Conservation (phyloP, 2,329 filamentous ascomycete species). For the Fusarium paranaense region DNA sequence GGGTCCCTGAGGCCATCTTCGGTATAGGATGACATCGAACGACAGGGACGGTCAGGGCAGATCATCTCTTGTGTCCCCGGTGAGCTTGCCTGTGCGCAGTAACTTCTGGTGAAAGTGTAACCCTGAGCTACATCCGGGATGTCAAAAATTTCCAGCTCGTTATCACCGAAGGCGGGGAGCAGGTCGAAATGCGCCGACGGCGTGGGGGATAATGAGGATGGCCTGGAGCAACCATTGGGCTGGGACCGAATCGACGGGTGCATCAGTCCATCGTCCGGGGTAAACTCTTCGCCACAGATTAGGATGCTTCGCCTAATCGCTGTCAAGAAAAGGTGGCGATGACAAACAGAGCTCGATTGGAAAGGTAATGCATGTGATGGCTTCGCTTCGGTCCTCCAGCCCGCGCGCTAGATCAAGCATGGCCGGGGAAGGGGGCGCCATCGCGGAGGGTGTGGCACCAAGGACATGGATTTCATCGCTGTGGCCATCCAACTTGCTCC, state of each 20-base stretch:
- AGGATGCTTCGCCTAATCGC: slow-evolving; percentile 3
- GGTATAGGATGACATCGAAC: slow-evolving; percentile 20
- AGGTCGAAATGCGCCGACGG: slow-evolving; percentile 17
- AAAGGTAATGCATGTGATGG: not conserved
- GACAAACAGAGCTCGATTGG: not conserved
- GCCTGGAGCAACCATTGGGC: slow-evolving; percentile 13
- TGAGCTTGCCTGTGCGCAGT: not conserved
- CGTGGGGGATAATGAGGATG: slow-evolving; percentile 33
- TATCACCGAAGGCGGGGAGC: slow-evolving; percentile 32
- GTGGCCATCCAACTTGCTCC: slow-evolving; percentile 29
- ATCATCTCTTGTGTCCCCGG: slow-evolving; percentile 11
- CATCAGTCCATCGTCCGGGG: slow-evolving; percentile 28
- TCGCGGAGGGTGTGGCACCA: slow-evolving; percentile 8
- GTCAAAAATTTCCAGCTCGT: slow-evolving; percentile 6
- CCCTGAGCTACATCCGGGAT: slow-evolving; percentile 15
- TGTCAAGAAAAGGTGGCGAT: not conserved
- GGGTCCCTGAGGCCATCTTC: slow-evolving; percentile 31
- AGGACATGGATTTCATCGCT: slow-evolving; percentile 5
- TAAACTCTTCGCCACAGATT: slow-evolving; percentile 6
- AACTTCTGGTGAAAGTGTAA: slow-evolving; percentile 18
- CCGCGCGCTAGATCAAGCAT: not conserved
- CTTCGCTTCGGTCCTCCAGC: slow-evolving; percentile 2
- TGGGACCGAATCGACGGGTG: slow-evolving; percentile 26
- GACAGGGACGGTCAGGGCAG: slow-evolving; percentile 19
- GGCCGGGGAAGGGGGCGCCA: slow-evolving; percentile 2